Percentiles rank a stretch among this genome's conserved stretches.
phyloP scores from a whole-genome alignment of 2,329 filamentous ascomycete species.

The Rhynchosporium graminicola region DNA sequence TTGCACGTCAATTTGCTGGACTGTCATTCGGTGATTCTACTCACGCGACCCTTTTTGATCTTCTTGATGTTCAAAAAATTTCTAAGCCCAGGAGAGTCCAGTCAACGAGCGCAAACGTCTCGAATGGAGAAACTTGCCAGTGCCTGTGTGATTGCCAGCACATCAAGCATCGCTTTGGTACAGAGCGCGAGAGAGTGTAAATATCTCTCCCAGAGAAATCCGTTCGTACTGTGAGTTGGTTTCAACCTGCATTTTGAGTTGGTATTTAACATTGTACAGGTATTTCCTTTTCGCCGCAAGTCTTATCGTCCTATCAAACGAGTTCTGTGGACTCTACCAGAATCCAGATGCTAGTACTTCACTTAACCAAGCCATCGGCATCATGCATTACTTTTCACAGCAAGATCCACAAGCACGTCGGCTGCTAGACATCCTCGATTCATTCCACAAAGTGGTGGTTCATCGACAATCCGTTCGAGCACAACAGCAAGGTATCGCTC shows the following conservation, averaged over 20 bases:
- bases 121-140: constrained; percentile 51
- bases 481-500: constrained; percentile 15
- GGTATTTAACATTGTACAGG: constrained; percentile 40
- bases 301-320: constrained; percentile 57
- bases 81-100: constrained; percentile 38
- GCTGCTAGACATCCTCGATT: constrained; percentile 51
- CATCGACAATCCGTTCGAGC: constrained; percentile 19
- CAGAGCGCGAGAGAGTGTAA: constrained; percentile 47
- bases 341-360: constrained; percentile 46
- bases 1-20: constrained; percentile 64
- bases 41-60: constrained; percentile 65
- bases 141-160: constrained; percentile 53
- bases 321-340: constrained; percentile 53
- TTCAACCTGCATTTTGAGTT: background rate
- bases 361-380: constrained; percentile 47
- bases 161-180: constrained; percentile 51
- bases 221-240: constrained; percentile 56
- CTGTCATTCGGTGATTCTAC: constrained; percentile 61
- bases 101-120: constrained; percentile 38
- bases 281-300: constrained; percentile 58
- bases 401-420: constrained; percentile 52
- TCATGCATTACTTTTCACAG: constrained; percentile 52
- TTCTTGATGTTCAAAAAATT: constrained; percentile 53
- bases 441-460: constrained; percentile 48
- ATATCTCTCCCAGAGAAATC: constrained; percentile 54